Base-by-base conservation (phyloP, 129 eudicot species). In the Silybum marianum region DNA sequence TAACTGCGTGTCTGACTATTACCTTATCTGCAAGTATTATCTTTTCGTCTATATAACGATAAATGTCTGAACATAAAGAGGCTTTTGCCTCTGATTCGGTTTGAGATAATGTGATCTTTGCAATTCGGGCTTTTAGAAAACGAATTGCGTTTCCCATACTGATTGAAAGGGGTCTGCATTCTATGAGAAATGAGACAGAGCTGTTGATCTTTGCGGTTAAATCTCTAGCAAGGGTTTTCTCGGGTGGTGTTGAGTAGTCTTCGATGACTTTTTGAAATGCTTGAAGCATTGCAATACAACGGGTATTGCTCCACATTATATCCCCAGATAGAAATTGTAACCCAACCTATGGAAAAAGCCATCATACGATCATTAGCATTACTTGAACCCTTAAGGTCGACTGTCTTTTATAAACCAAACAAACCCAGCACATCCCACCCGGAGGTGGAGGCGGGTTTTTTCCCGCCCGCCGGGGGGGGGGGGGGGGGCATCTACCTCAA, bases 91-190 rank as follows among this genome's bases (percentile, higher is more conserved):
- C 97, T 21, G 89, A 65, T 48, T 92, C 97, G 44, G 97, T 74
- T 19, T 92, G 88, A 69, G 83, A 71, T 44, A 82, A 46, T 22
- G 94, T 73, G 60, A 95, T 80, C 36, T 89, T 86, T 28, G 94
- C 70, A 70, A 90, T 84, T 36, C 87, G 93, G 66, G 93, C 82
- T 85, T 95, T 95, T 40, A 95, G 86, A 75, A 86, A 89, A 82
- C 94, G 84, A 38, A 92, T 95, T 48, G 98, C 97, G 69, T 95
- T 95, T 67, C 98, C 98, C 98, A 95, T 95, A 81, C 97, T 92
- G 73, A 92, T 88, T 62, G 98, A 90, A 77, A 95, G 91, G 79
- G 96, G 98, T 80, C 98, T 87, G 87, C 98, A 95, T 78, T 90
- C 97, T 14, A 81, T 92, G 71, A 95, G 65, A 69, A 88, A 95